A percentile compares a stretch with the other conserved stretches of the same genome.
These are phyloP conservation scores for Cymbopogon citratus DNA, from an alignment of 176 grass and related monocot genomes.

Conservation along the genomic window DNA sequence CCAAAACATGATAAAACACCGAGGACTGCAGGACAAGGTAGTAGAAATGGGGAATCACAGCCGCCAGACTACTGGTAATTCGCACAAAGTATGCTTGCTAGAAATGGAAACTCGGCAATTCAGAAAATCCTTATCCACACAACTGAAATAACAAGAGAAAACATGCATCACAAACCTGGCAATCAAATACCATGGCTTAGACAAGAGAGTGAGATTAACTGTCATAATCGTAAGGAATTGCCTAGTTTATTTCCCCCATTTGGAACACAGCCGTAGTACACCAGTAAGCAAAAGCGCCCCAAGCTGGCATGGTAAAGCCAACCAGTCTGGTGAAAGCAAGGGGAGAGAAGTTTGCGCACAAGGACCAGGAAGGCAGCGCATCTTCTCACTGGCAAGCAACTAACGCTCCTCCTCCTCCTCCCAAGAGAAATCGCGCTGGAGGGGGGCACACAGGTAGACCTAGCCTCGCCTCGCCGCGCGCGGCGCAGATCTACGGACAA, in stretches of 20 bases:
- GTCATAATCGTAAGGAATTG: not conserved
- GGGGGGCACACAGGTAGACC: not conserved
- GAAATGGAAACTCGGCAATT: not conserved
- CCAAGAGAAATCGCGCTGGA: not conserved
- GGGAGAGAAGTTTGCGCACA: slow-evolving; percentile 7
- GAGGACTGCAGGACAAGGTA: not conserved
- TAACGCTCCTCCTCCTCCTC: not conserved
- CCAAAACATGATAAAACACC: not conserved
- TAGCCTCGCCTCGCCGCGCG: too few species aligned
- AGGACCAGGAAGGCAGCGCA: slow-evolving; percentile 4
- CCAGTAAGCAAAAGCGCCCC: not conserved
- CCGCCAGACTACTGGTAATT: too few species aligned
- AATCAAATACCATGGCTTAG: not conserved
- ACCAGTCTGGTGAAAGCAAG: not conserved
- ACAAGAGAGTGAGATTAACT: not conserved
- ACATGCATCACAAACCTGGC: not conserved
- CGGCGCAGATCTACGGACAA: slow-evolving; percentile 18
- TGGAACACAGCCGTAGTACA: not conserved
- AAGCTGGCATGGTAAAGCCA: not conserved
- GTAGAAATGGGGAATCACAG: not conserved
- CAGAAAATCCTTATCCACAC: not conserved
- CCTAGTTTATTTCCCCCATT: not conserved
- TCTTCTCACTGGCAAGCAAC: not conserved
- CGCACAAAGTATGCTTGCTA: not conserved
- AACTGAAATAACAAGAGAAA: not conserved